Evolutionary conservation across 139 green algal genomes (phyloP).

Genomic region (Prasinococcaceae sp.): DNA sequence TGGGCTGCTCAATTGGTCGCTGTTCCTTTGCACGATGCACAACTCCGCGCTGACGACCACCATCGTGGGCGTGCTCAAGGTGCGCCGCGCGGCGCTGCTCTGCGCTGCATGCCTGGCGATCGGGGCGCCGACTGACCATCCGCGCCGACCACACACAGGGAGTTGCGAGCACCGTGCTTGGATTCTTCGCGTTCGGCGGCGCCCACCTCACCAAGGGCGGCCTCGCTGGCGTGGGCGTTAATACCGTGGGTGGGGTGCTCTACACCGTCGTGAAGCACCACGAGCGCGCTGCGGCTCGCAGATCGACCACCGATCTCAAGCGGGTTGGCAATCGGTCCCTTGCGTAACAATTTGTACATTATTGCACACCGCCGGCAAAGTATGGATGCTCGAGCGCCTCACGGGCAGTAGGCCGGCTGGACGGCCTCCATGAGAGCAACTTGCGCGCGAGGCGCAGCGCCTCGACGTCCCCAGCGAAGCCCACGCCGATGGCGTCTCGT

Average conservation of each 20-base stretch:
- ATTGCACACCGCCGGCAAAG: neutral
- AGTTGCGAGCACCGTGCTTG: slow-evolving; percentile 26
- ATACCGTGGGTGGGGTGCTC: slow-evolving; percentile 27
- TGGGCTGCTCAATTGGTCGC: slow-evolving; percentile 38
- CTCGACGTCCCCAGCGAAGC: too few relatives aligned
- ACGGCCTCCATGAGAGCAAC: neutral
- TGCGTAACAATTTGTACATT: neutral
- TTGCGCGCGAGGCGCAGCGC: neutral
- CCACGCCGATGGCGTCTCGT: too few relatives aligned
- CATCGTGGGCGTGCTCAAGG: slow-evolving; percentile 57
- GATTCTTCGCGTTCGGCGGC: slow-evolving; percentile 49
- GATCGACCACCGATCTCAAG: too few relatives aligned
- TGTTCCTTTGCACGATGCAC: slow-evolving; percentile 54
- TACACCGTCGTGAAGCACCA: slow-evolving; percentile 28
- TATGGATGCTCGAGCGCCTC: neutral
- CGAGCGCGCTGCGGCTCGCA: too few relatives aligned
- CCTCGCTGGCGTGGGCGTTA: slow-evolving; percentile 28
- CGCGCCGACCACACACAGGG: slow-evolving; percentile 1
- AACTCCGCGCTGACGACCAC: slow-evolving; percentile 64
- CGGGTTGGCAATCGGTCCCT: slow-evolving; percentile 4
- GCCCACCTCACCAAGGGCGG: slow-evolving; percentile 17
- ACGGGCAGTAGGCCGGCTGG: neutral
- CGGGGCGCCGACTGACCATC: neutral
- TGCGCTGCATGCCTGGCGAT: neutral
- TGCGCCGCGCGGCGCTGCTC: neutral